Percentiles rank a stretch among this genome's conserved stretches.
These are phyloP conservation scores for Aspergillus pseudoviridinutans DNA, from an alignment of 2,329 filamentous ascomycete genomes.

Conservation along the genomic window DNA sequence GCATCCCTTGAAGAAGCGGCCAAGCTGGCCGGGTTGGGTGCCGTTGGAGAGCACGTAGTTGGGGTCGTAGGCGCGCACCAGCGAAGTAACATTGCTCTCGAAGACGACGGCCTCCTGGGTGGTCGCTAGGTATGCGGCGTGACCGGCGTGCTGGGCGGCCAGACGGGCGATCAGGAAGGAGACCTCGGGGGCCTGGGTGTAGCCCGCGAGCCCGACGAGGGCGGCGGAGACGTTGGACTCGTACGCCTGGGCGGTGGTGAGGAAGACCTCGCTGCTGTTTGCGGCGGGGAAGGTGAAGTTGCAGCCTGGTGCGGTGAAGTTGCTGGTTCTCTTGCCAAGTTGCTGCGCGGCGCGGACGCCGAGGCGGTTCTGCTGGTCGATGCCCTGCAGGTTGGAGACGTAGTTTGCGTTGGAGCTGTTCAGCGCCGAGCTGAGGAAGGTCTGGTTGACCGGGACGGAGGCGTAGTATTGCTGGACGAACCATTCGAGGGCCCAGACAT, in stretches of 20 bases:
- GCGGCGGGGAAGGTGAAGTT: constrained; percentile 18
- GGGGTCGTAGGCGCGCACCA: constrained; percentile 22
- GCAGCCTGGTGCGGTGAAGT: constrained; percentile 19
- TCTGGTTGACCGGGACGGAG: constrained; percentile 18
- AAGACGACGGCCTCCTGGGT: constrained; percentile 14
- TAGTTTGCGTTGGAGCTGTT: constrained; percentile 18
- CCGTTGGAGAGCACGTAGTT: constrained; percentile 17
- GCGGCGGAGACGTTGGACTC: constrained; percentile 21
- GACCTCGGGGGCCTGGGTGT: constrained; percentile 26
- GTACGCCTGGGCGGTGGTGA: constrained; percentile 17
- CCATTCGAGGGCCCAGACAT: constrained; percentile 20
- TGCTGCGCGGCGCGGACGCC: constrained; percentile 22
- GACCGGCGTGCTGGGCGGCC: constrained; percentile 23
- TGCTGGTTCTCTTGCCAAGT: constrained; percentile 10
- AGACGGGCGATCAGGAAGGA: constrained; percentile 27
- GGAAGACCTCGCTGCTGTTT: constrained; percentile 13
- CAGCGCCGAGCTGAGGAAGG: constrained; percentile 16
- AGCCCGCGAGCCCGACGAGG: constrained; percentile 25
- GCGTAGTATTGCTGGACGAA: constrained; percentile 23
- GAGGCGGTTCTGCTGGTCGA: constrained; percentile 22
- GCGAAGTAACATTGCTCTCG: constrained; percentile 16
- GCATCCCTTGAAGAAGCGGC: constrained; percentile 19
- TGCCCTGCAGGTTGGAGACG: constrained; percentile 20
- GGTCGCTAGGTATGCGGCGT: constrained; percentile 19
- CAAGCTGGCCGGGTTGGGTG: constrained; percentile 20